Base-by-base conservation (phyloP, 768 basidiomycete genomes). In the Boletus sp. region DNA sequence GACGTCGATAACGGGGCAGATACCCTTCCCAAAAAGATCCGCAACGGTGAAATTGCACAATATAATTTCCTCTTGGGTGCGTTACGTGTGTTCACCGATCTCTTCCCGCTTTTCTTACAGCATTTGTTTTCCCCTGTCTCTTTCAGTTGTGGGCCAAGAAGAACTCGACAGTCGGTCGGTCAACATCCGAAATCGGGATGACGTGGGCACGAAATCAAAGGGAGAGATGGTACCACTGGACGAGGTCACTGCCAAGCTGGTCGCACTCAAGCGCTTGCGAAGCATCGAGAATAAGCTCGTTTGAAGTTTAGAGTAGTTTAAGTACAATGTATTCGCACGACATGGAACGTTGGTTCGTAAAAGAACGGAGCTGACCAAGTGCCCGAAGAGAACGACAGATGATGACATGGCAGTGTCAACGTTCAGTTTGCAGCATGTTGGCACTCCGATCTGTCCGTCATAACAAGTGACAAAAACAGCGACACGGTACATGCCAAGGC, bases 51-150 rank as follows among this genome's bases (percentile, higher is more conserved):
- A 76, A 85, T 96, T 61, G 92, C 94, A 33, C 96, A 98, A 72
- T 97, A 96, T 76, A 98, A 98, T 76, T 98, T 97, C 71, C 93
- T 98, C 65, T 81, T 98, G 62, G 94, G 95, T 97, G 59, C 53
- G 86, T 73, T 17, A 20, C 8, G 10, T 15, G 18, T 32, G 14
- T 45, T n/a, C 3, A 24, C 45, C 47, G 62, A 52, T 41, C 41
- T 47, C 15, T 48, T 49, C 45, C 12, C 52, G 10, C 14, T 37
- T 52, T 50, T 9, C 39, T 41, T 15, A 28, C 6, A 6, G 14
- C 35, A 2, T 10, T 36, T 40, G 11, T 35, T 41, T 10, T 28
- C 24, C 28, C 36, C 17, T 50, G 46, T 36, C 53, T 17, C 29
- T 35, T 52, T 15, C 64, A 97, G 96, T 98, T 57, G 96, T 98